phyloP scores from a whole-genome alignment of 148 eudicot species.

The Chenopodium suecicum region DNA sequence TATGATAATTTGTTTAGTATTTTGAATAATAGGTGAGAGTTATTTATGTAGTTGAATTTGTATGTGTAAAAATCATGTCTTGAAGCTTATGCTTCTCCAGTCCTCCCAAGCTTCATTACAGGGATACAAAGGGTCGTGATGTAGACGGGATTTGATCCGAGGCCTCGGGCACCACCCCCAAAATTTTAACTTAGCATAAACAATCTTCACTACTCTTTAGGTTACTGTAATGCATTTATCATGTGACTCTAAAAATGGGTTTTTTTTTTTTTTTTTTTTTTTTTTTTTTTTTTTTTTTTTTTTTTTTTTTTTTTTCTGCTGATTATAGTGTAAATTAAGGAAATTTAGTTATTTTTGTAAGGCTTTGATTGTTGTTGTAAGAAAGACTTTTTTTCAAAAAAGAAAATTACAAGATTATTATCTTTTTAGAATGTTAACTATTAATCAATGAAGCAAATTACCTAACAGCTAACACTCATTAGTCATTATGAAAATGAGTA shows the following conservation, averaged over 20 bases:
- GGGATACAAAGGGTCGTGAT: neutral
- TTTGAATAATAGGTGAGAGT: neutral
- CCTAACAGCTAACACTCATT: too few species aligned
- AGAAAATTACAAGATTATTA: too few species aligned
- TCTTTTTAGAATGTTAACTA: too few species aligned
- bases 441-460: too few species aligned
- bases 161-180: too few species aligned
- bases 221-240: neutral
- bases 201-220: neutral
- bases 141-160: neutral
- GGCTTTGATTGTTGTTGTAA: neutral
- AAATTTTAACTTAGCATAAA: too few species aligned
- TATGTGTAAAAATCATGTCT: neutral
- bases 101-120: neutral
- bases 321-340: neutral
- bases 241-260: neutral
- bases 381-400: neutral
- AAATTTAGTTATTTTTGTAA: too few species aligned
- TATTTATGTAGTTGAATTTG: neutral
- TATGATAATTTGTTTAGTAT: neutral
- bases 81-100: neutral
- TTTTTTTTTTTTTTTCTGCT: neutral
- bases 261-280: neutral
- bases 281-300: neutral
- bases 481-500: too few species aligned